These are phyloP conservation scores for Fusarium begoniae DNA, from an alignment of 2,329 filamentous ascomycete species.

Conservation along the genomic window DNA sequence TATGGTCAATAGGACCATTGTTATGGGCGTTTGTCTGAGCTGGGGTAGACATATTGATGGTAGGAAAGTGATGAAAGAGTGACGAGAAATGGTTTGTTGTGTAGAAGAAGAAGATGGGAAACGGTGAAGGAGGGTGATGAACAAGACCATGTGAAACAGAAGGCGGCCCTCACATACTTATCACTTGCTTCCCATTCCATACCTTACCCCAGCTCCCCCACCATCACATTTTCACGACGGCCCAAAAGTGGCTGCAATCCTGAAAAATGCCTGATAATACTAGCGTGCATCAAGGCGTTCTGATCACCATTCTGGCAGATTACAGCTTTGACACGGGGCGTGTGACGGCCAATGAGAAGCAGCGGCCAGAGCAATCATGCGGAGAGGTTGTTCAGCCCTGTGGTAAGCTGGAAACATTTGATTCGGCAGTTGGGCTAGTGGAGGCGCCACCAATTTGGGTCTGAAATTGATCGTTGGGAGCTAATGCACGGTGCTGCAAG, in stretches of 20 bases:
- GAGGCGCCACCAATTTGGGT: slow-evolving; percentile 41
- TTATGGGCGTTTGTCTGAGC: slow-evolving; percentile 26
- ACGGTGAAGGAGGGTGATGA: slow-evolving; percentile 8
- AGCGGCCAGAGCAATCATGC: background rate
- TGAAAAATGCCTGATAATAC: slow-evolving; percentile 1
- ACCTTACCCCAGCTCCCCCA: background rate
- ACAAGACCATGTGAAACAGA: background rate
- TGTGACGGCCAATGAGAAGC: background rate
- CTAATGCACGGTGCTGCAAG: slow-evolving; percentile 12
- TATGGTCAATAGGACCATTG: slow-evolving; percentile 52
- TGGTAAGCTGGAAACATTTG: slow-evolving; percentile 16
- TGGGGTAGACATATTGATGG: slow-evolving; percentile 32
- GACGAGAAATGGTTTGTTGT: background rate
- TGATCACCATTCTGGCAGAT: slow-evolving; percentile 5
- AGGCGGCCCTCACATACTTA: slow-evolving; percentile 1
- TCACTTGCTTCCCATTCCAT: background rate
- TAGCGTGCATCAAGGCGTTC: slow-evolving; percentile 16
- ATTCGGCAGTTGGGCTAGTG: slow-evolving; percentile 32
- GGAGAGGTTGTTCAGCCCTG: slow-evolving; percentile 37
- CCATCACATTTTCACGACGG: background rate
- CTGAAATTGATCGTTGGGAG: slow-evolving; percentile 10
- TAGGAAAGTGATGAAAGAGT: background rate
- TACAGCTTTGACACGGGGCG: slow-evolving; percentile 3
- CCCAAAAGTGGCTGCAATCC: background rate
- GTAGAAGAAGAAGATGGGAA: background rate